Evolutionary conservation across 2,329 filamentous ascomycete species (phyloP).

Genomic region (Trichoderma harzianum): DNA sequence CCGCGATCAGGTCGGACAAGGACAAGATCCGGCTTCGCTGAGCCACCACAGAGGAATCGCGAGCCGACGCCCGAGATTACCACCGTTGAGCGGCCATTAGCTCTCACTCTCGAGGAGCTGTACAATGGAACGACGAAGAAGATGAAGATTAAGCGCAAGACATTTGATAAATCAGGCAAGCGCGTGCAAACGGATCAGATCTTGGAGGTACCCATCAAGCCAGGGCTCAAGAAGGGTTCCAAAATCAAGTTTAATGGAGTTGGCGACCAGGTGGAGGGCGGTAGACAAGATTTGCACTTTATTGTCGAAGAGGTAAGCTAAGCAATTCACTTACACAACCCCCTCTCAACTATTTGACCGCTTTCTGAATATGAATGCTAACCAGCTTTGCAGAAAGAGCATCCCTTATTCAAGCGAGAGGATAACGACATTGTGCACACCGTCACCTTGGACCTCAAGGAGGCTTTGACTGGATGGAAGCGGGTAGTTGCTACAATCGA

Average conservation of each 20-base stretch:
- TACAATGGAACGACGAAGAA: conserved; percentile 88
- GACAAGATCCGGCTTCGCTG: conserved; percentile 41
- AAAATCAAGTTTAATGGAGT: conserved; percentile 98
- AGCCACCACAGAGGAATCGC: conserved; percentile 28
- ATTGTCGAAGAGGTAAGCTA: conserved; percentile 82
- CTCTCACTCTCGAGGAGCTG: conserved; percentile 81
- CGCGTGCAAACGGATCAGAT: conserved; percentile 84
- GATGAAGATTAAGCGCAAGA: conserved; percentile 97
- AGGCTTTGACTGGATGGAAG: conserved; percentile 91
- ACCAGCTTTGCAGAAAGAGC: conserved; percentile 64
- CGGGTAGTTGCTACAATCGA: conserved; percentile 92
- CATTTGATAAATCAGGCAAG: conserved; percentile 82
- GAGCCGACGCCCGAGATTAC: conserved; percentile 74
- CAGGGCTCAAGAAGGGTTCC: conserved; percentile 90
- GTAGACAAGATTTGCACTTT: conserved; percentile 92
- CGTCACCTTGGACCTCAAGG: conserved; percentile 82
- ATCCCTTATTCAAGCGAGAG: conserved; percentile 79
- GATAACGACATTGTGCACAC: conserved; percentile 81
- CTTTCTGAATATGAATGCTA: neutral
- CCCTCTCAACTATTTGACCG: neutral
- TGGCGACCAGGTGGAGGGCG: conserved; percentile 96
- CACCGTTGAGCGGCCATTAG: conserved; percentile 80
- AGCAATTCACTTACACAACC: neutral
- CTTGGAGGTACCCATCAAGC: conserved; percentile 91
- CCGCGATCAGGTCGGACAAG: conserved; percentile 38